A percentile compares a stretch with the other conserved stretches of the same genome.
phyloP scores from a whole-genome alignment of 371 early-diverging fungal species.

The Lichtheimia corymbifera region DNA sequence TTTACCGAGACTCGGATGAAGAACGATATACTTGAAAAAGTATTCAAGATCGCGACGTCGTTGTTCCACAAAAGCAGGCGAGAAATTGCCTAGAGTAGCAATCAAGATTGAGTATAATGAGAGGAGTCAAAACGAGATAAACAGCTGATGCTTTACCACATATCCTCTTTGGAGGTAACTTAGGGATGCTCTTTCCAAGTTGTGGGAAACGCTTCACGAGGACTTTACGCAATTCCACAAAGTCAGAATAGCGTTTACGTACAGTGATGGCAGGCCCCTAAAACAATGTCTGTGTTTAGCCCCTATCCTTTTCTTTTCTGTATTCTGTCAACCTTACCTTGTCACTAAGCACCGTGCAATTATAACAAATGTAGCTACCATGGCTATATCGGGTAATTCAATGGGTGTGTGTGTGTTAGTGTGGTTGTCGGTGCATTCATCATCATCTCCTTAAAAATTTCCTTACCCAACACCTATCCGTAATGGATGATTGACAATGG shows the following conservation, averaged over 20 bases:
- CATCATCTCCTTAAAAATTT: slow-evolving; percentile 1
- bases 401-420: too few species aligned
- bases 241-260: slow-evolving; percentile 58
- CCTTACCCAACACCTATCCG: slow-evolving; percentile 44
- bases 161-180: slow-evolving; percentile 56
- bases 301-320: background rate
- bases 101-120: too few species aligned
- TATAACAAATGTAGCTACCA: slow-evolving; percentile 58
- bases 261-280: slow-evolving; percentile 49
- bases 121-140: background rate
- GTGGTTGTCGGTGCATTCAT: background rate
- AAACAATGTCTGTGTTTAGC: background rate
- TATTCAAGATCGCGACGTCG: slow-evolving; percentile 58
- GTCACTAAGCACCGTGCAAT: slow-evolving; percentile 49
- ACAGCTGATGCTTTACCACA: slow-evolving; percentile 30
- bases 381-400: slow-evolving; percentile 18
- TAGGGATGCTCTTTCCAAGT: slow-evolving; percentile 49
- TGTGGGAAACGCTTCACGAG: slow-evolving; percentile 40
- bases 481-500: slow-evolving; percentile 52
- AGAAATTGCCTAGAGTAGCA: slow-evolving; percentile 39
- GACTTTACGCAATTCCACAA: slow-evolving; percentile 50
- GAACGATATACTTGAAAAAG: slow-evolving; percentile 54
- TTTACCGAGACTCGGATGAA: slow-evolving; percentile 55
- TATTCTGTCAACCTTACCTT: slow-evolving; percentile 28
- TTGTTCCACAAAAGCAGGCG: slow-evolving; percentile 54